A percentile compares a stretch with the other conserved stretches of the same genome.
Conservation (phyloP, 2,329 filamentous ascomycete species). For the Sclerotiophoma versabilis region DNA sequence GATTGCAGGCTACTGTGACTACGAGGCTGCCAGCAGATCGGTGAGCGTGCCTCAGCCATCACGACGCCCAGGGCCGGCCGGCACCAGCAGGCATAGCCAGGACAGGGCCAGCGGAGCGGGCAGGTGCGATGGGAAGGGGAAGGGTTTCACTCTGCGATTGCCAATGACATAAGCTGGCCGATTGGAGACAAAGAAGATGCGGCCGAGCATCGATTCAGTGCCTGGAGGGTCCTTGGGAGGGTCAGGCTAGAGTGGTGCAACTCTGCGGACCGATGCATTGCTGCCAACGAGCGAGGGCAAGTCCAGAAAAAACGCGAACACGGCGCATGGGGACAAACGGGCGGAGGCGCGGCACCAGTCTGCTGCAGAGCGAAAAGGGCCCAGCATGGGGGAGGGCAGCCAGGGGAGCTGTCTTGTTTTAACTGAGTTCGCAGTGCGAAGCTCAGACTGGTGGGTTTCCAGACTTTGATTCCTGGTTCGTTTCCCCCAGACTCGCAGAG, state of each 20-base stretch:
- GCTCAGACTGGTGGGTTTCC: no score
- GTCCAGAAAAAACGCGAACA: constrained; percentile 3
- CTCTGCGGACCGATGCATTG: constrained; percentile 26
- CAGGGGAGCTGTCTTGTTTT: no score
- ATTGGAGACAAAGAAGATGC: constrained; percentile 6
- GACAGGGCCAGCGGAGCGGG: background rate
- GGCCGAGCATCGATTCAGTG: constrained; percentile 7
- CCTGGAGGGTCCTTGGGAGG: constrained; percentile 1
- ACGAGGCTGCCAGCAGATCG: constrained; percentile 1
- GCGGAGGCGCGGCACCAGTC: background rate
- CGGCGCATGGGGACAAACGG: constrained; percentile 7
- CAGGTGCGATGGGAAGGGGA: background rate
- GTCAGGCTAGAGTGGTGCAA: constrained; percentile 22
- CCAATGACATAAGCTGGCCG: constrained; percentile 1
- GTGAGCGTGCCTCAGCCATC: constrained; percentile 1
- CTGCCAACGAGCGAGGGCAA: constrained; percentile 20
- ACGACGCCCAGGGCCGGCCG: background rate
- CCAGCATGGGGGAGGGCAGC: no score
- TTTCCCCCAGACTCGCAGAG: background rate
- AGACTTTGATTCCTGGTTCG: background rate
- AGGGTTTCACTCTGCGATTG: constrained; percentile 2
- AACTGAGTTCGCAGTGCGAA: no score
- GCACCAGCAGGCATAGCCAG: background rate
- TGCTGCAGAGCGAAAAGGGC: background rate
- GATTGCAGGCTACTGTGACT: background rate